Conservation (phyloP, 75 land plant genomes). For the Selaginella tamariscina region DNA sequence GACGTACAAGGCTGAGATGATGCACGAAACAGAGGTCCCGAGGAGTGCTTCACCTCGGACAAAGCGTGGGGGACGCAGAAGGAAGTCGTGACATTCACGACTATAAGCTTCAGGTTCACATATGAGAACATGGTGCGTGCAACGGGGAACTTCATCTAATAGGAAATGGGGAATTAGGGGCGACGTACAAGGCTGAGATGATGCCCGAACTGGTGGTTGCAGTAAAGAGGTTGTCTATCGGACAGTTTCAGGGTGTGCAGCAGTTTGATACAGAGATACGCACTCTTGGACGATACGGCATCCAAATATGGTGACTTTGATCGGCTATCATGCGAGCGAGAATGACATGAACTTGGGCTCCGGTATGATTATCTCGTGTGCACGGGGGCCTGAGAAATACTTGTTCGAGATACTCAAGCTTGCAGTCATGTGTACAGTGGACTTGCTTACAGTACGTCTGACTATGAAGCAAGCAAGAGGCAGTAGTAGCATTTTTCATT, state of each 20-base stretch:
- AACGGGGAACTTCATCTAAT: constrained; percentile 62
- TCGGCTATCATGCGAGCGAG: constrained; percentile 67
- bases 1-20: no score
- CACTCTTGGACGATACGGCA: constrained; percentile 52
- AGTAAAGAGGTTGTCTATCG: constrained; percentile 60
- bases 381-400: constrained; percentile 47
- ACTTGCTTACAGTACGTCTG: constrained; percentile 47
- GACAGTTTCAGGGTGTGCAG: constrained; percentile 58
- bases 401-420: constrained; percentile 40
- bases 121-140: constrained; percentile 50
- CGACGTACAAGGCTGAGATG: constrained; percentile 72
- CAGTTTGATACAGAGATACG: constrained; percentile 76
- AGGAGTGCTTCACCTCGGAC: not conserved
- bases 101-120: constrained; percentile 43
- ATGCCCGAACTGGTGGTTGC: constrained; percentile 51
- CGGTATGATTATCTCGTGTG: constrained; percentile 34
- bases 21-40: constrained; percentile 4
- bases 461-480: constrained; percentile 69
- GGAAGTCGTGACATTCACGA: constrained; percentile 37
- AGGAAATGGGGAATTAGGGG: constrained; percentile 76
- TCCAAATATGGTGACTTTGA: constrained; percentile 56
- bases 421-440: constrained; percentile 62
- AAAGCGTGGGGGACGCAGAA: constrained; percentile 8
- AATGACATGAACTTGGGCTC: constrained; percentile 71
- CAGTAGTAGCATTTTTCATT: no score